Percentiles rank a stretch among this genome's conserved stretches.
Conservation (phyloP, 352 stramenopile genomes). For the Phytophthora pisi region DNA sequence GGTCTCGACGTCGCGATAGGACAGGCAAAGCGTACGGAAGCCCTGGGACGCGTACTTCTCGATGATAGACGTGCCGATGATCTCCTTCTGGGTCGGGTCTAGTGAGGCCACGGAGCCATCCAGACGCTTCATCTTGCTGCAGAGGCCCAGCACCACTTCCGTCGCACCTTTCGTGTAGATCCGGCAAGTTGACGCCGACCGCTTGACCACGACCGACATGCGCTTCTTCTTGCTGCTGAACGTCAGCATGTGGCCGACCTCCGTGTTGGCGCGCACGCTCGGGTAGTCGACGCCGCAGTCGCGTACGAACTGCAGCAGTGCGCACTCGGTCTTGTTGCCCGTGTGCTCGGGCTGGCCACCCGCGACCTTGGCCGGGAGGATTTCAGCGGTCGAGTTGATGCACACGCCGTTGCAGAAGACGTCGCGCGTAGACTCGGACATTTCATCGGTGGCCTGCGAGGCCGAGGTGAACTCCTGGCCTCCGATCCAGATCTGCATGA, state of each 20-base stretch:
- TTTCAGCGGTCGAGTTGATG: slow-evolving; percentile 80
- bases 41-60: slow-evolving; percentile 85
- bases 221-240: slow-evolving; percentile 87
- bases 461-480: slow-evolving; percentile 62
- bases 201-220: slow-evolving; percentile 78
- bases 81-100: slow-evolving; percentile 59
- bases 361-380: slow-evolving; percentile 54
- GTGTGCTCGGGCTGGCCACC: slow-evolving; percentile 73
- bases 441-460: slow-evolving; percentile 50
- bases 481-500: slow-evolving; percentile 89
- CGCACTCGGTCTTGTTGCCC: slow-evolving; percentile 85
- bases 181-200: slow-evolving; percentile 48
- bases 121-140: slow-evolving; percentile 66
- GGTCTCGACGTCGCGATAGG: slow-evolving; percentile 81
- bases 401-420: slow-evolving; percentile 75
- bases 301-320: slow-evolving; percentile 71
- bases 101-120: slow-evolving; percentile 65
- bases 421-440: slow-evolving; percentile 67
- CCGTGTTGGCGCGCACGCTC: slow-evolving; percentile 47
- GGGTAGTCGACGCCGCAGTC: slow-evolving; percentile 77
- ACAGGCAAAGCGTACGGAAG: slow-evolving; percentile 84
- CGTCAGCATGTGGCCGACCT: slow-evolving; percentile 79
- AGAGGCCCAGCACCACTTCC: slow-evolving; percentile 77
- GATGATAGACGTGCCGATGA: slow-evolving; percentile 69
- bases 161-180: slow-evolving; percentile 84